These are phyloP conservation scores for Penicillium sclerotigenum DNA, from an alignment of 2,329 filamentous ascomycete genomes.

Conservation along the genomic window DNA sequence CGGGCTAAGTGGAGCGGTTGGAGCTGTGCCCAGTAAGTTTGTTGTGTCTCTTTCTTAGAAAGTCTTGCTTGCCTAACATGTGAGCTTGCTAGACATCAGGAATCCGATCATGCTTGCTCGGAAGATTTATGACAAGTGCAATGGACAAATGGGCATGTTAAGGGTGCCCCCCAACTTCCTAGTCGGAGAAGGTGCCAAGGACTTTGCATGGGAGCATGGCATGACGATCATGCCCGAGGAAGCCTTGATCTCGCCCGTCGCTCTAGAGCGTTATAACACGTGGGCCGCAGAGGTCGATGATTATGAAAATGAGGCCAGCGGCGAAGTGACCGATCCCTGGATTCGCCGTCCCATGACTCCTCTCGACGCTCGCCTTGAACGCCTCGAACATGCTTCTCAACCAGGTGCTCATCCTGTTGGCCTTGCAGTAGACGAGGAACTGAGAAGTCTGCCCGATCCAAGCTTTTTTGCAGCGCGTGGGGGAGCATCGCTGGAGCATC, in stretches of 20 bases:
- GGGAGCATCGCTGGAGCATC: background rate
- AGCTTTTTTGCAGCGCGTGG: background rate
- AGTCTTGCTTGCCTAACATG: conserved; percentile 7
- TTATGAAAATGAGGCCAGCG: conserved; percentile 46
- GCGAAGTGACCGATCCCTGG: conserved; percentile 31
- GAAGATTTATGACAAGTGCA: conserved; percentile 73
- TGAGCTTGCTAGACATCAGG: conserved; percentile 54
- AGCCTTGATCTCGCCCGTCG: conserved; percentile 72
- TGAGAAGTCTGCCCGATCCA: background rate
- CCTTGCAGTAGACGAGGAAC: background rate
- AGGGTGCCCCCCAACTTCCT: conserved; percentile 91
- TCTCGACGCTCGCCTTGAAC: conserved; percentile 13
- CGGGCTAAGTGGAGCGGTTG: conserved; percentile 88
- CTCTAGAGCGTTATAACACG: conserved; percentile 71
- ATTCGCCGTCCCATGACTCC: conserved; percentile 25
- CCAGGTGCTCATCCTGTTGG: background rate
- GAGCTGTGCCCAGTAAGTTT: conserved; percentile 77
- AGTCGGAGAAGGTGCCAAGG: conserved; percentile 76
- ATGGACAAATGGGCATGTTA: conserved; percentile 72
- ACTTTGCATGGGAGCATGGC: conserved; percentile 79
- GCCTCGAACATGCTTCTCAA: background rate
- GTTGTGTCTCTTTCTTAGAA: conserved; percentile 21
- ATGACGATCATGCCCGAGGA: conserved; percentile 72
- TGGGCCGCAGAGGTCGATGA: conserved; percentile 59
- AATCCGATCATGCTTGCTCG: conserved; percentile 90